Evolutionary conservation across 345 rosid genomes (phyloP), one percentile per base, ranked within the genome.

Genomic region (Toxicodendron radicans): DNA sequence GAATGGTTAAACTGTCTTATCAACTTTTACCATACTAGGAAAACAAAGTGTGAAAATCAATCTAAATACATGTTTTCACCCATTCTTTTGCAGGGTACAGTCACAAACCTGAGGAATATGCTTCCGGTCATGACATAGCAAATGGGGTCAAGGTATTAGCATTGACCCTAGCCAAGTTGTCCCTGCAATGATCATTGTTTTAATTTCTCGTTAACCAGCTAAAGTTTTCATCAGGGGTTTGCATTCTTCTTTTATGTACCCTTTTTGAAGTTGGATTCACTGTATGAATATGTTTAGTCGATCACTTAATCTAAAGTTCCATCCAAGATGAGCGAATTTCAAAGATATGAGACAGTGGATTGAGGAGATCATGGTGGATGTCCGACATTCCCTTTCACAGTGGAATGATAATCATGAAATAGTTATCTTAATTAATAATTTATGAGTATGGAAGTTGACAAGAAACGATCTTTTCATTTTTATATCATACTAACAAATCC

Each of bases 81-180:
- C 3, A 2, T 74, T 82, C 64, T 74, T 79, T 83, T 73, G 86
- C 88, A 95, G 97, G 99, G 63, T 95, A 91, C 70, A 95, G 97
- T 83, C 99, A 95, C 84, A 95, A 85, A 75, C 97, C 97, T 58
- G 99, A 92, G 85, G 99, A 91, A 79, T 86, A 79, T 73, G 87
- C 97, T 30, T 85, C 95, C 27, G 78, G 72, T 49, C 74, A 85
- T 74, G 92, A 91, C 75, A 84, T 95, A 67, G 84, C 85, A 32
- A 95, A 92, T 74, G 99, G 97, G 68, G 95, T 95, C 16, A 91
- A 83, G 80, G 95, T 86, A 53, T 83, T 95, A 71, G 91, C 99
- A 3, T 79, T 92, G 64, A 83, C 92, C 24, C 85, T 95, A 0
- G 95, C 94, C 61, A 88, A 91, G 88, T 83, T 92, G 75, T 91